Evolutionary conservation across 179 eudicot genomes (phyloP).

Genomic region (Spergularia azorica): DNA sequence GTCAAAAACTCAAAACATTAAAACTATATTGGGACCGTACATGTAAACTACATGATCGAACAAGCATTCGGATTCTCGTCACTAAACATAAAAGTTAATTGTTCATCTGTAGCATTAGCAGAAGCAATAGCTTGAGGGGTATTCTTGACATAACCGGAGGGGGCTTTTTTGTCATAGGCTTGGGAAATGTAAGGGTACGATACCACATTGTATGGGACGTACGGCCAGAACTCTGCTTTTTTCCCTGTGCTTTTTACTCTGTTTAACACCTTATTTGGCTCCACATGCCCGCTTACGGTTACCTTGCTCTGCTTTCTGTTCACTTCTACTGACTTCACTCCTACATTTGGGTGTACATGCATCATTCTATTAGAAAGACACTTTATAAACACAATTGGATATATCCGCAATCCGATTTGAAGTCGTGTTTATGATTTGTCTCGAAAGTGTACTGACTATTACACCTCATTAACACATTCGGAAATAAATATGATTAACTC

Average conservation of each 20-base stretch:
- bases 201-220: constrained; percentile 32
- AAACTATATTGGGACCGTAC: too few relatives aligned
- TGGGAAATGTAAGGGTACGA: constrained; percentile 34
- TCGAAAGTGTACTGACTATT: too few relatives aligned
- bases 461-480: too few relatives aligned
- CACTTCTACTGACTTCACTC: constrained; percentile 36
- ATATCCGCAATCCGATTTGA: too few relatives aligned
- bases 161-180: constrained; percentile 43
- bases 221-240: constrained; percentile 43
- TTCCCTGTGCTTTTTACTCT: constrained; percentile 39
- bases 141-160: constrained; percentile 35
- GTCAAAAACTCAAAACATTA: too few relatives aligned
- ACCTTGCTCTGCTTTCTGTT: constrained; percentile 34
- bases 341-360: constrained; percentile 3
- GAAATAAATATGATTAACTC: too few relatives aligned
- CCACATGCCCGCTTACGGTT: constrained; percentile 37
- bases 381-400: neutral
- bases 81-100: constrained; percentile 31
- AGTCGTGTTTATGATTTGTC: too few relatives aligned
- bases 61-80: constrained; percentile 42
- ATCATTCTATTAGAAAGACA: neutral
- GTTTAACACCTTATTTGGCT: constrained; percentile 38
- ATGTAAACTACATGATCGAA: constrained; percentile 28
- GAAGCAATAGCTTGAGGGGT: constrained; percentile 32
- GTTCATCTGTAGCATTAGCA: constrained; percentile 27